phyloP scores from a whole-genome alignment of 352 stramenopile genomes.

The Thalassiosira pacifica region DNA sequence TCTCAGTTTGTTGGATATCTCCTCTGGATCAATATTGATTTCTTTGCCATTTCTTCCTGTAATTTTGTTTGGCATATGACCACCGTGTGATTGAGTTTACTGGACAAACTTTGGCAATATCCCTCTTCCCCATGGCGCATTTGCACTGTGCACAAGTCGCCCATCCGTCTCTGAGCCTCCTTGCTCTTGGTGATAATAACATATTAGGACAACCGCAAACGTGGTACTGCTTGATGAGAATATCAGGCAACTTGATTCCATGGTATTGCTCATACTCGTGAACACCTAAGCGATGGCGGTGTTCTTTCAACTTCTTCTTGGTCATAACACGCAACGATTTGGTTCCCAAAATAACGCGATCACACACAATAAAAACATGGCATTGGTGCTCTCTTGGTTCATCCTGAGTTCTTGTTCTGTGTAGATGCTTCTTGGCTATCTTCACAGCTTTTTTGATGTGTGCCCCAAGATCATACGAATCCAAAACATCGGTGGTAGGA shows the following conservation, averaged over 20 bases:
- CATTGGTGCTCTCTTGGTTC: not conserved
- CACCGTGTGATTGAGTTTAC: too few relatives aligned
- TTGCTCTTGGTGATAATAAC: constrained; percentile 24
- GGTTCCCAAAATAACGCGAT: not conserved
- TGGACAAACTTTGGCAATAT: not conserved
- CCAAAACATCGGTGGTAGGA: too few relatives aligned
- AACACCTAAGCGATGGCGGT: constrained; percentile 9
- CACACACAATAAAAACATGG: too few relatives aligned
- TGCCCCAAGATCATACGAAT: not conserved
- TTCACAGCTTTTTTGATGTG: not conserved
- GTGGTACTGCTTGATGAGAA: constrained; percentile 5
- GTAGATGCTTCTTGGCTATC: not conserved
- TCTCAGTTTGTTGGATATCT: not conserved
- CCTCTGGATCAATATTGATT: not conserved
- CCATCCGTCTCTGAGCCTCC: not conserved
- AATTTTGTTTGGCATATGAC: too few relatives aligned
- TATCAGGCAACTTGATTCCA: not conserved
- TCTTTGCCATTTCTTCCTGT: not conserved
- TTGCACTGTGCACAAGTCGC: not conserved
- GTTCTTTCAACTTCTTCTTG: not conserved
- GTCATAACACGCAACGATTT: not conserved
- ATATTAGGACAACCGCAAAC: not conserved
- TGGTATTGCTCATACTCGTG: constrained; percentile 26
- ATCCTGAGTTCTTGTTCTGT: not conserved
- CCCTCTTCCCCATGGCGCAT: not conserved